These are phyloP conservation scores for Pichia sp. DNA, from an alignment of 1,139 yeast genomes.

Conservation along the genomic window DNA sequence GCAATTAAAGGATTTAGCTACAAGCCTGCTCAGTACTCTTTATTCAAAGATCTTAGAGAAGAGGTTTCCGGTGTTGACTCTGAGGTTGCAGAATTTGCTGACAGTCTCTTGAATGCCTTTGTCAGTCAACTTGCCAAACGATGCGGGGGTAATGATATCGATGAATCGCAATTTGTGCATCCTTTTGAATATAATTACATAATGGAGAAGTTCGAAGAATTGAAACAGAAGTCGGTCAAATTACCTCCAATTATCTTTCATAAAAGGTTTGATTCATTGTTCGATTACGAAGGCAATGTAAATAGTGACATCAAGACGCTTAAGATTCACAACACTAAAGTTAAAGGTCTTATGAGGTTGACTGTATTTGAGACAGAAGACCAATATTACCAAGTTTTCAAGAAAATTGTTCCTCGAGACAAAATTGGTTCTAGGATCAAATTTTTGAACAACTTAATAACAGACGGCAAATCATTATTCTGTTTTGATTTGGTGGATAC, in stretches of 20 bases:
- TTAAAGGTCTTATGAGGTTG: conserved; percentile 16
- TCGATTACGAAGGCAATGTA: conserved; percentile 7
- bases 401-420: conserved; percentile 19
- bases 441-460: conserved; percentile 22
- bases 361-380: conserved; percentile 20
- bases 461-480: conserved; percentile 25
- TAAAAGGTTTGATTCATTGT: conserved; percentile 14
- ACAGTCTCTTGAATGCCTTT: conserved; percentile 19
- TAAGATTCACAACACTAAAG: conserved; percentile 16
- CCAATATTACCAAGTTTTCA: conserved; percentile 21
- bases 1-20: conserved; percentile 18
- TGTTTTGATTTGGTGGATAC: conserved; percentile 17
- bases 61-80: background rate
- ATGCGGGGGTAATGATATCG: conserved; percentile 17
- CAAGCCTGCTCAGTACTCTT: conserved; percentile 19
- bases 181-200: conserved; percentile 26
- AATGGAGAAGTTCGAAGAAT: conserved; percentile 16
- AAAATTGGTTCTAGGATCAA: conserved; percentile 17
- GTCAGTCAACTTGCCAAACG: conserved; percentile 20
- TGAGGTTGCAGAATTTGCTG: conserved; percentile 2
- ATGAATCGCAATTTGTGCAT: conserved; percentile 20
- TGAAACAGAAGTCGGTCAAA: conserved; percentile 6
- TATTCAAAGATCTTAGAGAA: conserved; percentile 12
- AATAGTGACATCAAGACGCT: conserved; percentile 1
- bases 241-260: conserved; percentile 22